Percentiles rank a stretch among this genome's conserved stretches.
phyloP scores from a whole-genome alignment of 108 stramenopile species.

The Nannochloropsis oceanica region DNA sequence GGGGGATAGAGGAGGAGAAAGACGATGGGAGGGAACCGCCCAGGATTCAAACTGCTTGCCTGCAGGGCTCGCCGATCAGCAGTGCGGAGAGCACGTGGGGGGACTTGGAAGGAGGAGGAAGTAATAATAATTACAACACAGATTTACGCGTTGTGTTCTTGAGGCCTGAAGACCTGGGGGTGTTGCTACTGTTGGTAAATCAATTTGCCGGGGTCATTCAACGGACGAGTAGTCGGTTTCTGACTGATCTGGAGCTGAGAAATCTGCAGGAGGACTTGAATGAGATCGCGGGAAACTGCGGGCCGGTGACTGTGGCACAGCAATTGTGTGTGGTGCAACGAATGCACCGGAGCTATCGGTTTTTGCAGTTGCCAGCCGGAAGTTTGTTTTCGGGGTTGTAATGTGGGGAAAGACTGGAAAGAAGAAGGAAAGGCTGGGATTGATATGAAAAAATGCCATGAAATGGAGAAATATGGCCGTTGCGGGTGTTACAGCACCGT shows the following conservation, averaged over 20 bases:
- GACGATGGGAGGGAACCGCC: no score
- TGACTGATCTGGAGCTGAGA: background rate
- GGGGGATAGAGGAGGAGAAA: background rate
- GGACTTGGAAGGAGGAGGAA: background rate
- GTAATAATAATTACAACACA: slow-evolving; percentile 1
- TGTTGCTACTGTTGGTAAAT: background rate
- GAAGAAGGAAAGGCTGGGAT: no score
- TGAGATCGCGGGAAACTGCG: background rate
- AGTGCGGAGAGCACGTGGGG: background rate
- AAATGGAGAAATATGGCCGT: no score
- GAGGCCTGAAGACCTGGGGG: background rate
- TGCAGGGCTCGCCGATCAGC: background rate
- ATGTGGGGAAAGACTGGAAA: background rate
- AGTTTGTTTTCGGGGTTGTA: background rate
- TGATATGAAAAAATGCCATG: no score
- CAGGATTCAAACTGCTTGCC: no score
- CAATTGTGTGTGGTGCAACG: slow-evolving; percentile 12
- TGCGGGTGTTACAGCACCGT: no score
- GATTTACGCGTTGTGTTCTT: background rate
- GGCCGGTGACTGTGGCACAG: slow-evolving; percentile 5
- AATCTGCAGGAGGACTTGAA: slow-evolving; percentile 18
- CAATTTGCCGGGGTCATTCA: background rate
- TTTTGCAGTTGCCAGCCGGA: background rate
- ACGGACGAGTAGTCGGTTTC: background rate
- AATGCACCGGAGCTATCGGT: slow-evolving; percentile 6